phyloP scores from a whole-genome alignment of 192 early-diverging fungal species.

The Phycomyces nitens region DNA sequence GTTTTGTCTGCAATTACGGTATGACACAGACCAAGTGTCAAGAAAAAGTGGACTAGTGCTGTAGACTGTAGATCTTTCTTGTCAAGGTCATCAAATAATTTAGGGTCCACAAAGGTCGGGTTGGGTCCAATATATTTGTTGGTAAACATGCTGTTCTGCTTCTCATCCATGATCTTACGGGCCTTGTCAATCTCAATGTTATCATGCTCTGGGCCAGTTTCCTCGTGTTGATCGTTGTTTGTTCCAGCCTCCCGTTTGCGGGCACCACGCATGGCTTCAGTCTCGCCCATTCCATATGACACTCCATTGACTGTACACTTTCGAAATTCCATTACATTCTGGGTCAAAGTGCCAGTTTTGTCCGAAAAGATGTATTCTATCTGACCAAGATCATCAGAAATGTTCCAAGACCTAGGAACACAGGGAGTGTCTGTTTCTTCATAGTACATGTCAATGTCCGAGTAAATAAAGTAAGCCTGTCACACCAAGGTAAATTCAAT shows the following conservation, averaged over 20 bases:
- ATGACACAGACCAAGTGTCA: constrained; percentile 83
- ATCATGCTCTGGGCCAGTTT: neutral
- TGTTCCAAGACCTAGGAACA: constrained; percentile 83
- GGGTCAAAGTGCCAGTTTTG: constrained; percentile 96
- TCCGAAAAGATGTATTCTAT: constrained; percentile 97
- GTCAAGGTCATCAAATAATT: constrained; percentile 60
- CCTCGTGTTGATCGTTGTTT: neutral
- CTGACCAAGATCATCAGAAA: constrained; percentile 93
- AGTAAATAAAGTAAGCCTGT: constrained; percentile 87
- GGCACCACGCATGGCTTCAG: constrained; percentile 46
- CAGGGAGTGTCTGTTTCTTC: constrained; percentile 72
- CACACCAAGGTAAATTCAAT: neutral
- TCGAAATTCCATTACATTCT: constrained; percentile 95
- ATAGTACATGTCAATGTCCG: constrained; percentile 91
- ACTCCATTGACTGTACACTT: constrained; percentile 90
- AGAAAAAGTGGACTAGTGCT: constrained; percentile 78
- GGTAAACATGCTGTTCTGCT: constrained; percentile 53
- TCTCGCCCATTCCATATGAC: constrained; percentile 72
- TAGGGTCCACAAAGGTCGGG: constrained; percentile 69
- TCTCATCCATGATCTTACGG: constrained; percentile 51
- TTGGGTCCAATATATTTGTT: constrained; percentile 62
- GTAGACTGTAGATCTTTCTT: constrained; percentile 34
- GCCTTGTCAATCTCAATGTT: constrained; percentile 38
- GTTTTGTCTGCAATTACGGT: constrained; percentile 72
- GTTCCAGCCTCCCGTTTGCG: constrained; percentile 21